These are phyloP conservation scores for Haematococcus sp. DNA, from an alignment of 139 green algal genomes.

Conservation along the genomic window DNA sequence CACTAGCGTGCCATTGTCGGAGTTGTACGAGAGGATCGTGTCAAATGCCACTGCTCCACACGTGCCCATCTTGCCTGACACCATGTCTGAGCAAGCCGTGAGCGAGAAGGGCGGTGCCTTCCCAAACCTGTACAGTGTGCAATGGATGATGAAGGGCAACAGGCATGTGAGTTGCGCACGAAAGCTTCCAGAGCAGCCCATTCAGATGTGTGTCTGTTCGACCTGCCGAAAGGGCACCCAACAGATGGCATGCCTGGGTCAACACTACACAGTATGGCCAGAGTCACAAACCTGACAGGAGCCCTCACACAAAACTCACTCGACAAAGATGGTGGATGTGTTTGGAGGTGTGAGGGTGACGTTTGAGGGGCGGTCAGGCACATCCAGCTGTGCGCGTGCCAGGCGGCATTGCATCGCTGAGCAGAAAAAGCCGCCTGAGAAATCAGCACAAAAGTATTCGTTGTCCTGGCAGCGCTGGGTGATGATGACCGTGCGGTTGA, in stretches of 20 bases:
- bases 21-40: background rate
- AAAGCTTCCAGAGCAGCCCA: too few relatives aligned
- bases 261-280: too few relatives aligned
- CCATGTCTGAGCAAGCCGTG: background rate
- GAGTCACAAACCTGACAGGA: too few relatives aligned
- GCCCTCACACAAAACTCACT: too few relatives aligned
- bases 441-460: slow-evolving; percentile 16
- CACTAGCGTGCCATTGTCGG: slow-evolving; percentile 1
- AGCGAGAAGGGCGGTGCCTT: slow-evolving; percentile 13
- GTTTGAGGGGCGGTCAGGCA: background rate
- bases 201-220: too few relatives aligned
- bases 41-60: slow-evolving; percentile 14
- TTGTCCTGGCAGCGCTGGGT: slow-evolving; percentile 16
- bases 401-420: slow-evolving; percentile 6
- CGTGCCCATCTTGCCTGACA: background rate
- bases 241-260: too few relatives aligned
- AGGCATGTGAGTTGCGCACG: too few relatives aligned
- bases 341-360: slow-evolving; percentile 13
- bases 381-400: background rate
- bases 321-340: slow-evolving; percentile 12
- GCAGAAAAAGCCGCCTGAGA: slow-evolving; percentile 4
- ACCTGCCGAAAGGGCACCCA: too few relatives aligned
- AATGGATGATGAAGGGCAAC: too few relatives aligned
- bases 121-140: background rate
- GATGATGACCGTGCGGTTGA: slow-evolving; percentile 17